phyloP scores from a whole-genome alignment of 2,329 filamentous ascomycete species.

The Cryphonectria radicalis region DNA sequence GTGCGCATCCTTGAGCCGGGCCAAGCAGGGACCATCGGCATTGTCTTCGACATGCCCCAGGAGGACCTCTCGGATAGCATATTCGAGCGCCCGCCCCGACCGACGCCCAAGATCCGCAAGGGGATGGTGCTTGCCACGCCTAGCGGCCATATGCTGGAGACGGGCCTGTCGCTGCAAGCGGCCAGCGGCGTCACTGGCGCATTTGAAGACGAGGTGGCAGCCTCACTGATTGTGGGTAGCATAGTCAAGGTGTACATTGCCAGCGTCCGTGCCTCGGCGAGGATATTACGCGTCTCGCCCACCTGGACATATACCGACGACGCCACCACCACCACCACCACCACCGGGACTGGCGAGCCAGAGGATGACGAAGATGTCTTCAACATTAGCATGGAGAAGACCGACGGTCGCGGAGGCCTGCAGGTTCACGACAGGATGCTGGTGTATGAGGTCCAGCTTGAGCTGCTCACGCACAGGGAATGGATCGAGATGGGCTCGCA shows the following conservation, averaged over 20 bases:
- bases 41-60: conserved; percentile 60
- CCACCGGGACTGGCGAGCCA: conserved; percentile 33
- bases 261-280: conserved; percentile 81
- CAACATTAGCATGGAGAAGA: conserved; percentile 55
- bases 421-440: conserved; percentile 34
- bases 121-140: conserved; percentile 81
- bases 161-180: conserved; percentile 62
- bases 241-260: conserved; percentile 84
- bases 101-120: conserved; percentile 62
- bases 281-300: conserved; percentile 63
- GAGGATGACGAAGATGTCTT: conserved; percentile 62
- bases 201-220: conserved; percentile 68
- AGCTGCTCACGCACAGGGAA: conserved; percentile 70
- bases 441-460: conserved; percentile 64
- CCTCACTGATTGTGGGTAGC: conserved; percentile 66
- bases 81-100: conserved; percentile 37
- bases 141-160: conserved; percentile 60
- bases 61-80: conserved; percentile 39
- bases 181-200: conserved; percentile 72
- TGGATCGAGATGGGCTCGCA: conserved; percentile 74
- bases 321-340: conserved; percentile 24
- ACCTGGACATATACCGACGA: conserved; percentile 33
- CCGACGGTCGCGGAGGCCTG: conserved; percentile 36
- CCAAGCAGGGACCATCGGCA: conserved; percentile 87
- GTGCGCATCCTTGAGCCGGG: conserved; percentile 76